Percentiles rank a stretch among this genome's conserved stretches.
Conservation (phyloP, 495 filamentous ascomycete genomes). For the Hypoxylon lienhwacheense region DNA sequence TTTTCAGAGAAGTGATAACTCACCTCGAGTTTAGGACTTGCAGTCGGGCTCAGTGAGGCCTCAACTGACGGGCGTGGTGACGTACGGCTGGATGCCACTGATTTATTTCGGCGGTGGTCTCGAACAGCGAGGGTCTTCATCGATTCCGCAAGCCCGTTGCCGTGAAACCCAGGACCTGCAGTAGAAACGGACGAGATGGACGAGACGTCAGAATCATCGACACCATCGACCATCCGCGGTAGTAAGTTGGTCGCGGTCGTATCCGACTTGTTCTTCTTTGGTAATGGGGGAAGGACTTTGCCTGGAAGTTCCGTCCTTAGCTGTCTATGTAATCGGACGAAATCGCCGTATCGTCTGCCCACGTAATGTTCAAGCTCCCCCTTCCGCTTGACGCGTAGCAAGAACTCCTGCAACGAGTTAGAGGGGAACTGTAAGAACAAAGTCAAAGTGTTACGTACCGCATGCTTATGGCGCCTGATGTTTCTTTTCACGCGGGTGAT, state of each 20-base stretch:
- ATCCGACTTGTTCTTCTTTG: slow-evolving; percentile 84
- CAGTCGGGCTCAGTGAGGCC: slow-evolving; percentile 14
- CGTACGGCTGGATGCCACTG: slow-evolving; percentile 34
- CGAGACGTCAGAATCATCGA: slow-evolving; percentile 69
- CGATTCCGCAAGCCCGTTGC: slow-evolving; percentile 31
- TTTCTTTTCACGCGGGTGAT: slow-evolving; percentile 80
- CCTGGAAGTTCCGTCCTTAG: slow-evolving; percentile 86
- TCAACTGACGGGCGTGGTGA: slow-evolving; percentile 49
- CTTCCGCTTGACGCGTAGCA: slow-evolving; percentile 76
- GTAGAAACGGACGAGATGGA: slow-evolving; percentile 81
- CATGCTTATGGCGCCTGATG: slow-evolving; percentile 87
- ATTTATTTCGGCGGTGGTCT: slow-evolving; percentile 42
- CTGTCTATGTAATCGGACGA: slow-evolving; percentile 73
- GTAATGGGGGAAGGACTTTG: slow-evolving; percentile 82
- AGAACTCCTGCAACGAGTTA: slow-evolving; percentile 70
- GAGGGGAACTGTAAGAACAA: background rate
- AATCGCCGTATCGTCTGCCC: slow-evolving; percentile 86
- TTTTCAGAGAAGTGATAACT: background rate
- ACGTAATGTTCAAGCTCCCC: slow-evolving; percentile 74
- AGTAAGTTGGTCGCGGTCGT: slow-evolving; percentile 59
- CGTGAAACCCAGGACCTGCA: slow-evolving; percentile 17
- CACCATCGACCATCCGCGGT: slow-evolving; percentile 48
- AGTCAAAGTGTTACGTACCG: slow-evolving; percentile 58
- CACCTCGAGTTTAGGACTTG: slow-evolving; percentile 32
- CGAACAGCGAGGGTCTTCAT: slow-evolving; percentile 50